A percentile compares a stretch with the other conserved stretches of the same genome.
Evolutionary conservation across 805 yeast species (phyloP).

Genomic region (Ogataea haglerorum): DNA sequence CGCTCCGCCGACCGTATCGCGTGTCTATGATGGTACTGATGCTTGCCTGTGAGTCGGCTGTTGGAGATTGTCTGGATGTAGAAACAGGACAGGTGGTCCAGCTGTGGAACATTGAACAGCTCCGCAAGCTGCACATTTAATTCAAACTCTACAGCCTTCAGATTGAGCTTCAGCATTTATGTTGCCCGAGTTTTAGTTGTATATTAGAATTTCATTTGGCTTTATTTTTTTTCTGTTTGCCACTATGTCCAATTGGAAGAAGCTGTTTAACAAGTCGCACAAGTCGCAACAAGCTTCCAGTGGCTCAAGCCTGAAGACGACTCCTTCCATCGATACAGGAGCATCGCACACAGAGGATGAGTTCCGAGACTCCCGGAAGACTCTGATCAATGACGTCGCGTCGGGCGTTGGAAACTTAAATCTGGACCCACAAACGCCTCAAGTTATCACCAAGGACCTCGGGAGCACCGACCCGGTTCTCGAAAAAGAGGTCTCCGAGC

Average conservation of each 20-base stretch:
- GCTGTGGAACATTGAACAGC: constrained; percentile 80
- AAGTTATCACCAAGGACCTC: constrained; percentile 25
- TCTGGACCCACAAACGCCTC: constrained; percentile 14
- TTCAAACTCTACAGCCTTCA: constrained; percentile 42
- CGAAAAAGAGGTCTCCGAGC: constrained; percentile 19
- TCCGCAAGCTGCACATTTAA: constrained; percentile 60
- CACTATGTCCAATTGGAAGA: constrained; percentile 33
- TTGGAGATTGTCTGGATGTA: constrained; percentile 38
- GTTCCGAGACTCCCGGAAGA: constrained; percentile 20
- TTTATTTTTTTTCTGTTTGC: constrained; percentile 10
- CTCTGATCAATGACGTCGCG: constrained; percentile 20
- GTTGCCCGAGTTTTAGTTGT: background rate
- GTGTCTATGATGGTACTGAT: constrained; percentile 14
- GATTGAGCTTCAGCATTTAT: constrained; percentile 25
- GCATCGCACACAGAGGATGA: constrained; percentile 16
- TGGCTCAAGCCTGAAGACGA: constrained; percentile 14
- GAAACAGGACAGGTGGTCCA: constrained; percentile 57
- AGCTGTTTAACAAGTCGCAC: constrained; percentile 26
- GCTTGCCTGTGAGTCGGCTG: constrained; percentile 9
- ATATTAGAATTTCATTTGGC: background rate
- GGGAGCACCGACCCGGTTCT: constrained; percentile 34
- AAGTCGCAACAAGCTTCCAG: constrained; percentile 13
- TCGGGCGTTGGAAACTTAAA: constrained; percentile 14
- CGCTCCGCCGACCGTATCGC: constrained; percentile 41
- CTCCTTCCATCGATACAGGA: constrained; percentile 10